Percentiles rank a stretch among this genome's conserved stretches.
These are phyloP conservation scores for Leishmania arabica DNA, from an alignment of 208 protist genomes.

Conservation along the genomic window DNA sequence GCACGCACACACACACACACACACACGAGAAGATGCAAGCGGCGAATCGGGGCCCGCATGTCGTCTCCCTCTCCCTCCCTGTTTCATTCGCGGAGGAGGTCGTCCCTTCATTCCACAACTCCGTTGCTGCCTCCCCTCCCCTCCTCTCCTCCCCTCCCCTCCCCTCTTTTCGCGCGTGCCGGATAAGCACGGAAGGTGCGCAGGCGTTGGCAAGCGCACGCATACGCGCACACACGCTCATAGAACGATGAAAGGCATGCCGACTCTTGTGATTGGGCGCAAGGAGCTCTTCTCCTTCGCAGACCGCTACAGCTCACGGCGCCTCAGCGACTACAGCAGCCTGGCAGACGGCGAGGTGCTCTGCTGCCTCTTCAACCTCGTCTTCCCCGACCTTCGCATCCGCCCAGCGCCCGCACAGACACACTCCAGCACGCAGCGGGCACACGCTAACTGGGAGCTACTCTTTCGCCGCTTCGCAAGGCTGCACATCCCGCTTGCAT, in stretches of 20 bases:
- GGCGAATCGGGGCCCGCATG: background rate
- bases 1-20: background rate
- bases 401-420: slow-evolving; percentile 59
- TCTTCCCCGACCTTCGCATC: slow-evolving; percentile 64
- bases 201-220: background rate
- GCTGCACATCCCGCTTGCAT: slow-evolving; percentile 50
- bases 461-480: slow-evolving; percentile 48
- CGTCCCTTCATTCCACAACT: background rate
- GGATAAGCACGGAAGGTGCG: background rate
- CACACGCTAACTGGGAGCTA: slow-evolving; percentile 59
- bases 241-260: slow-evolving; percentile 5
- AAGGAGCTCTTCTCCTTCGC: slow-evolving; percentile 87
- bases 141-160: too few relatives aligned
- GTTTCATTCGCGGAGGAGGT: background rate
- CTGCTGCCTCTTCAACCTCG: slow-evolving; percentile 63
- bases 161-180: background rate
- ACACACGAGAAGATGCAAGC: background rate
- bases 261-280: slow-evolving; percentile 56
- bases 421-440: slow-evolving; percentile 61
- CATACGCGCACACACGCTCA: background rate
- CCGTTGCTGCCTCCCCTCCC: too few relatives aligned
- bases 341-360: slow-evolving; percentile 66
- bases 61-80: background rate
- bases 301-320: slow-evolving; percentile 59
- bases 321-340: slow-evolving; percentile 56